phyloP scores from a whole-genome alignment of 108 stramenopile species.

The Pseudonitzschia delicatissima region DNA sequence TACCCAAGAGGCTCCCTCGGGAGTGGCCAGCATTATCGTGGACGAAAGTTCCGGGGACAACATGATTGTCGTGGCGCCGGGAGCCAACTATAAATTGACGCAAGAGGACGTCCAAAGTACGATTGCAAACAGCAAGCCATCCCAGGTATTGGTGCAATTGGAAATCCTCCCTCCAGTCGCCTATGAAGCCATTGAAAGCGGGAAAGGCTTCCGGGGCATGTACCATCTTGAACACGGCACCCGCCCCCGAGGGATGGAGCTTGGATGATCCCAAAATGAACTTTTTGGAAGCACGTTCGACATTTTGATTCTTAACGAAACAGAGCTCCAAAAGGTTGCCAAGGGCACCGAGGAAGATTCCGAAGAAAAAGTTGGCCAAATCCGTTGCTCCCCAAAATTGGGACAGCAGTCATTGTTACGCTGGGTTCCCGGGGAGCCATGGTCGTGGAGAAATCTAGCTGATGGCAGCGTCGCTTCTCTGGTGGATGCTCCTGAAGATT shows the following conservation, averaged over 20 bases:
- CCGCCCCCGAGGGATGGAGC: slow-evolving; percentile 50
- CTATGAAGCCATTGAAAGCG: slow-evolving; percentile 56
- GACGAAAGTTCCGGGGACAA: slow-evolving; percentile 76
- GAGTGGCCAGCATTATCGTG: slow-evolving; percentile 76
- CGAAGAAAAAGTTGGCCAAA: slow-evolving; percentile 8
- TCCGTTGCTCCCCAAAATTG: slow-evolving; percentile 48
- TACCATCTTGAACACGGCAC: slow-evolving; percentile 78
- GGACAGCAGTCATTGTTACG: slow-evolving; percentile 73
- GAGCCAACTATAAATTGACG: slow-evolving; percentile 70
- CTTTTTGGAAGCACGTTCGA: slow-evolving; percentile 66
- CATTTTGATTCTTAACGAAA: slow-evolving; percentile 82
- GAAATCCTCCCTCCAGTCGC: slow-evolving; percentile 72
- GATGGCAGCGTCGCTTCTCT: slow-evolving; percentile 12
- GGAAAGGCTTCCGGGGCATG: slow-evolving; percentile 62
- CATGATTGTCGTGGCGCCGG: slow-evolving; percentile 79
- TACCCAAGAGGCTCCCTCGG: slow-evolving; percentile 26
- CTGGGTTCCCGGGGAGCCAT: slow-evolving; percentile 80
- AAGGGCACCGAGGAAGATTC: slow-evolving; percentile 38
- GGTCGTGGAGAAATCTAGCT: slow-evolving; percentile 49
- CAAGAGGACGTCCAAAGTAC: slow-evolving; percentile 52
- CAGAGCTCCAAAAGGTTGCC: slow-evolving; percentile 59
- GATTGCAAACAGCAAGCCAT: slow-evolving; percentile 18
- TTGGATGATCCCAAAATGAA: slow-evolving; percentile 67
- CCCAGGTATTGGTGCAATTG: slow-evolving; percentile 74
- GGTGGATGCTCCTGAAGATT: slow-evolving; percentile 55